Evolutionary conservation across 495 filamentous ascomycete genomes (phyloP).

Genomic region (Aspergillus kassunensis): DNA sequence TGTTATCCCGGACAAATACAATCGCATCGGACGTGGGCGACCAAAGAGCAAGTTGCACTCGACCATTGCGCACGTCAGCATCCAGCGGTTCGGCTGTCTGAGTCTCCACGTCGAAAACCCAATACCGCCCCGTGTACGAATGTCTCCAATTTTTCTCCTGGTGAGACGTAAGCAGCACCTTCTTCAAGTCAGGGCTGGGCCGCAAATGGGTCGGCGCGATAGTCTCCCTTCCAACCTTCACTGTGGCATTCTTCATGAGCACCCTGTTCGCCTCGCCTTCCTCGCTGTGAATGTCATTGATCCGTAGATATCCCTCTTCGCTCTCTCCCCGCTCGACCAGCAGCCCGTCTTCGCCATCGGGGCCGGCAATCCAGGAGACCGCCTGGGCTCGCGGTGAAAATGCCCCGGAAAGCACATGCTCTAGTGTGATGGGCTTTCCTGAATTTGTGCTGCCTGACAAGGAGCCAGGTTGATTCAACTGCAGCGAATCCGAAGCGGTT

Average conservation of each 20-base stretch:
- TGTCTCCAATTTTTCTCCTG: conserved; percentile 77
- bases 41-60: conserved; percentile 85
- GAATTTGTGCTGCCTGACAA: conserved; percentile 60
- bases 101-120: conserved; percentile 86
- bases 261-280: conserved; percentile 44
- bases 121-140: conserved; percentile 80
- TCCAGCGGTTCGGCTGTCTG: conserved; percentile 78
- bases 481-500: conserved; percentile 20
- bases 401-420: conserved; percentile 68
- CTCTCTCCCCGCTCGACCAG: conserved; percentile 62
- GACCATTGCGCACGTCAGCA: conserved; percentile 57
- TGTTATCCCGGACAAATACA: conserved; percentile 82
- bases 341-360: conserved; percentile 82
- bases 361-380: conserved; percentile 84
- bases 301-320: conserved; percentile 66
- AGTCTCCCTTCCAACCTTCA: conserved; percentile 51
- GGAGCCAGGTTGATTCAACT: conserved; percentile 54
- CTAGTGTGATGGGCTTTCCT: conserved; percentile 75
- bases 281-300: conserved; percentile 75
- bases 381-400: conserved; percentile 67
- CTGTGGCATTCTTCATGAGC: conserved; percentile 66
- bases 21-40: conserved; percentile 81
- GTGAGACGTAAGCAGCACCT: conserved; percentile 74
- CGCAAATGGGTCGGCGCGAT: conserved; percentile 55
- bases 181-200: conserved; percentile 80